These are phyloP conservation scores for Hemileccinum rubropunctum DNA, from an alignment of 768 basidiomycete genomes.

Conservation along the genomic window DNA sequence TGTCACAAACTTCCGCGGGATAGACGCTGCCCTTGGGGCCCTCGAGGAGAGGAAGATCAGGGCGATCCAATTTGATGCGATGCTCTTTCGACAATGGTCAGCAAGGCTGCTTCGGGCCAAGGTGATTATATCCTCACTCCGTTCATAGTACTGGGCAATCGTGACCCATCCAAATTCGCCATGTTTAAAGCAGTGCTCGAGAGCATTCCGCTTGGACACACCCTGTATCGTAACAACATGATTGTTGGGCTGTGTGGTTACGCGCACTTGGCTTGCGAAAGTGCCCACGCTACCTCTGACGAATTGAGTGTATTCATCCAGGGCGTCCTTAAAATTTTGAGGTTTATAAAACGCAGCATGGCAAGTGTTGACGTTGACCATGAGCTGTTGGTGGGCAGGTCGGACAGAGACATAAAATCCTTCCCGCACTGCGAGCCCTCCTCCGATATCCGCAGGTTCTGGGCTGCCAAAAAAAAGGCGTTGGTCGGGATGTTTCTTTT, in stretches of 20 bases:
- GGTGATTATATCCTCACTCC: conserved; percentile 30
- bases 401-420: conserved; percentile 43
- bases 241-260: conserved; percentile 61
- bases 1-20: conserved; percentile 48
- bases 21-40: conserved; percentile 35
- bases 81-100: conserved; percentile 34
- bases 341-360: conserved; percentile 46
- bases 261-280: conserved; percentile 63
- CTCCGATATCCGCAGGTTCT: conserved; percentile 37
- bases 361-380: conserved; percentile 52
- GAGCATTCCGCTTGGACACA: conserved; percentile 38
- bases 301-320: conserved; percentile 39
- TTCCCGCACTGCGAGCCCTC: conserved; percentile 57
- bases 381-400: conserved; percentile 44
- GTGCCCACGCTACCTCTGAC: conserved; percentile 50
- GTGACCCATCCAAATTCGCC: conserved; percentile 34
- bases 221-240: conserved; percentile 66
- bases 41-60: conserved; percentile 41
- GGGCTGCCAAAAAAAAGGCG: conserved; percentile 40
- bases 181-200: conserved; percentile 40
- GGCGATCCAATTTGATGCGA: conserved; percentile 31
- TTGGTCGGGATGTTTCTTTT: conserved; percentile 28
- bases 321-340: conserved; percentile 40
- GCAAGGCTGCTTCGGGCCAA: background rate
- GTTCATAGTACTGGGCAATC: conserved; percentile 44